Evolutionary conservation across 2,329 filamentous ascomycete species (phyloP).

Genomic region (Phaeosphaeriaceae sp.): DNA sequence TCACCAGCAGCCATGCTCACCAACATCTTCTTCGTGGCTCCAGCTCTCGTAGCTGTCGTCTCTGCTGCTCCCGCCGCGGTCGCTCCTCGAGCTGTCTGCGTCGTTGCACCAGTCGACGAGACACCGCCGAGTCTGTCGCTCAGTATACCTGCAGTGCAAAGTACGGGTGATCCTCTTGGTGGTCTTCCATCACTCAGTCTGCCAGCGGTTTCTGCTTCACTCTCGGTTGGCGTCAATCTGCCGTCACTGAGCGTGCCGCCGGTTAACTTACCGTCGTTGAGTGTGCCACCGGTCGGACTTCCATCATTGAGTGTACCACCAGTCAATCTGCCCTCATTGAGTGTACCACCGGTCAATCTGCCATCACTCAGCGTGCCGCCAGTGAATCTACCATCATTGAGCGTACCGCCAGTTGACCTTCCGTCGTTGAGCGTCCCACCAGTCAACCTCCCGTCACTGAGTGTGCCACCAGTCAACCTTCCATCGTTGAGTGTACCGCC

Average conservation of each 20-base stretch:
- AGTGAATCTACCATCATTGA: neutral
- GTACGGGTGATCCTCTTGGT: neutral
- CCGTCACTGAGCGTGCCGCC: neutral
- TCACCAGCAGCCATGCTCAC: neutral
- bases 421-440: neutral
- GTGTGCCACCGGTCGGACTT: neutral
- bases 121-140: neutral
- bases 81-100: neutral
- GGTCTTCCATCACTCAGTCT: neutral
- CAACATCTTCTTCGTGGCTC: neutral
- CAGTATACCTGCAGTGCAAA: neutral
- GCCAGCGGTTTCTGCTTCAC: neutral
- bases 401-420: neutral
- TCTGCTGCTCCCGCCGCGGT: neutral
- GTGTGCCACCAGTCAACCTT: neutral
- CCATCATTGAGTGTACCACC: neutral
- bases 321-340: neutral
- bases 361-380: neutral
- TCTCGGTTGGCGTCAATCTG: neutral
- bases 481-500: neutral
- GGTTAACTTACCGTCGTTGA: neutral
- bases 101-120: neutral
- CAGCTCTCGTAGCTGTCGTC: neutral
- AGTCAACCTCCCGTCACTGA: neutral
- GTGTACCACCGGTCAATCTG: neutral